Evolutionary conservation across 352 stramenopile species (phyloP), one percentile per base, ranked within the genome.

Genomic region (Pythium coloratum): DNA sequence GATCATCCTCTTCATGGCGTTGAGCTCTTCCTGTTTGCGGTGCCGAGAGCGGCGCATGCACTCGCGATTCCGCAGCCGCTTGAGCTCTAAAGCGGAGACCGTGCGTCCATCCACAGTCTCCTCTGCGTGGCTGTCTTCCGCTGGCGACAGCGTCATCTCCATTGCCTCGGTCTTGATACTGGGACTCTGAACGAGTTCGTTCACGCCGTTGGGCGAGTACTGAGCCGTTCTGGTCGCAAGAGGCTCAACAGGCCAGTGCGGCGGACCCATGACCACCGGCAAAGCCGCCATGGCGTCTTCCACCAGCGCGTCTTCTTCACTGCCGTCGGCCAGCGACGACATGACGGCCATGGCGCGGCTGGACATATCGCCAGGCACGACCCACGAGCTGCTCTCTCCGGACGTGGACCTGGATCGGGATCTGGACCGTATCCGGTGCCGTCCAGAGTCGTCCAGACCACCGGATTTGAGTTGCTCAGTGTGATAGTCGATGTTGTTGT

Each of bases 41-140:
- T 34, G 44, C 1, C 62, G 55, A 7, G 58, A 53, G 50, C 56
- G 61, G 1, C 62, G 61, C 67, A 73, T 73, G 14, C 66, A 73
- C 61, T 73, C 66, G 24, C 66, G 66, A 53, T 73, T 73, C 34
- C 66, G 60, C 47, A 66, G n/a, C n/a, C 66, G 66, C 55, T 72
- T 72, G 44, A 72, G 59, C 59, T 72, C 59, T 3, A 72, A 55
- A 6, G 59, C 53, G 44, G 54, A 33, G n/a, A 24, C 20, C 24
- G 16, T n/a, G n/a, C 24, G 40, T 18, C 9, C 20, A 12, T 12
- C 36, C 36, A 14, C 10, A 16, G 6, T 28, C 1, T 44, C 53
- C 1, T 53, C 30, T 16, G 18, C n/a, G 16, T 65, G 24, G 12
- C 36, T 40, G 3, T 40, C 46, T 14, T 36, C 14, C 10, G 3